Evolutionary conservation across 306 rosid species (phyloP).

Genomic region (Dalbergia cultrata): DNA sequence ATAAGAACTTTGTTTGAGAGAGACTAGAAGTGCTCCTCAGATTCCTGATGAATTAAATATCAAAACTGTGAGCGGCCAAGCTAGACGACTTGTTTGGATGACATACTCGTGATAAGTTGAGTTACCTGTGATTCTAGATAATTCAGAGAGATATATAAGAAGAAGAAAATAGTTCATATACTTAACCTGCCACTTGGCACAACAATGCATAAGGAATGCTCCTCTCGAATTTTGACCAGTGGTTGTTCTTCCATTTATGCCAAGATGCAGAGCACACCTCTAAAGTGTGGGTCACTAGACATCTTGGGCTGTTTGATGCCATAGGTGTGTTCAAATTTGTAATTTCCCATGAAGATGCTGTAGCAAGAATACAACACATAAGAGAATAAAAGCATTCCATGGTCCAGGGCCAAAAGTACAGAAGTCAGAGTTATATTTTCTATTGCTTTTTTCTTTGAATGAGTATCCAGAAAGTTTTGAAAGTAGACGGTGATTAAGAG

Average conservation of each 20-base stretch:
- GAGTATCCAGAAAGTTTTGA: conserved; percentile 30
- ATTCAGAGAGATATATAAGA: conserved; percentile 11
- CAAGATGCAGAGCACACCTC: conserved; percentile 83
- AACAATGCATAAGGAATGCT: conserved; percentile 83
- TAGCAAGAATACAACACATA: conserved; percentile 44
- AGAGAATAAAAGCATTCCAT: conserved; percentile 28
- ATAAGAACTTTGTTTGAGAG: not conserved
- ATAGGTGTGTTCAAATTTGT: conserved; percentile 69
- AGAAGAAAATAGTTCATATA: conserved; percentile 35
- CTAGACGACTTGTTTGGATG: conserved; percentile 37
- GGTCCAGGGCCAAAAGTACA: conserved; percentile 20
- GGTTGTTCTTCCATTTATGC: conserved; percentile 77
- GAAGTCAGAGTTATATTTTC: conserved; percentile 22
- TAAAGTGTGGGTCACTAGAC: conserved; percentile 90
- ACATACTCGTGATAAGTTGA: conserved; percentile 35
- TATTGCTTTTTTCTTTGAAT: conserved; percentile 5
- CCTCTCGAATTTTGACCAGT: conserved; percentile 79
- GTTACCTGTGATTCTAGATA: conserved; percentile 34
- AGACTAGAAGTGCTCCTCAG: not conserved
- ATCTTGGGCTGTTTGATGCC: conserved; percentile 66
- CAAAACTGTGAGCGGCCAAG: not conserved
- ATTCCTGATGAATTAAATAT: not conserved
- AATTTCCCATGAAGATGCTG: conserved; percentile 97
- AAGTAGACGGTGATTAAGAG: conserved; percentile 22
- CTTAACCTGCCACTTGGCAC: conserved; percentile 92